These are phyloP conservation scores for Hansenula lynferdii DNA, from an alignment of 1,139 yeast species.

Conservation along the genomic window DNA sequence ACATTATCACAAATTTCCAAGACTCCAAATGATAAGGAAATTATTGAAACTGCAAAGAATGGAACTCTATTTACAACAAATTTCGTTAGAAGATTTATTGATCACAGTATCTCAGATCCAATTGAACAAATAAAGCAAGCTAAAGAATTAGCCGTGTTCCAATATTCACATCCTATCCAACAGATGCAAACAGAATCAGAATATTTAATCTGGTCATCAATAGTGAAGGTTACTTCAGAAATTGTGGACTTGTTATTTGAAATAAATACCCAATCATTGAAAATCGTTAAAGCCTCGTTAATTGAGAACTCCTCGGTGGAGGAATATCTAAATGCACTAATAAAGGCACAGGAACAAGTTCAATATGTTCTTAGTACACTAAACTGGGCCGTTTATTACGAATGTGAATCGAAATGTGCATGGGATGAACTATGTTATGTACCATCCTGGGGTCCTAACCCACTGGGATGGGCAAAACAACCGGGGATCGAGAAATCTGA, in stretches of 20 bases:
- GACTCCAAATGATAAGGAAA: conserved; percentile 5
- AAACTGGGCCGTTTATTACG: conserved; percentile 40
- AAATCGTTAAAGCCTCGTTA: neutral
- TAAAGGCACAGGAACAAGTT: conserved; percentile 13
- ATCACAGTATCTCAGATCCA: conserved; percentile 3
- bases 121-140: conserved; percentile 21
- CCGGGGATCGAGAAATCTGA: conserved; percentile 10
- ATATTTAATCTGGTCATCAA: conserved; percentile 40
- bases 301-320: neutral
- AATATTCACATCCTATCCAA: conserved; percentile 39
- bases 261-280: neutral
- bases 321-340: conserved; percentile 6
- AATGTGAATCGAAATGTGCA: conserved; percentile 36
- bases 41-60: conserved; percentile 24
- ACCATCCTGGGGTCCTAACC: conserved; percentile 59
- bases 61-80: conserved; percentile 33
- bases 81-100: conserved; percentile 35
- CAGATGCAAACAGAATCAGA: conserved; percentile 35
- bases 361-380: conserved; percentile 23
- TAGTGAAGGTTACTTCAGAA: conserved; percentile 31
- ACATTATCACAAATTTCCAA: conserved; percentile 20
- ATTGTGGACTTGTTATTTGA: conserved; percentile 32
- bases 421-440: conserved; percentile 44
- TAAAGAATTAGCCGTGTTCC: conserved; percentile 31
- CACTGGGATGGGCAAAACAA: conserved; percentile 29